Percentiles rank a stretch among this genome's conserved stretches.
Evolutionary conservation across 2,329 filamentous ascomycete species (phyloP).

Genomic region (Thelonectria olida): DNA sequence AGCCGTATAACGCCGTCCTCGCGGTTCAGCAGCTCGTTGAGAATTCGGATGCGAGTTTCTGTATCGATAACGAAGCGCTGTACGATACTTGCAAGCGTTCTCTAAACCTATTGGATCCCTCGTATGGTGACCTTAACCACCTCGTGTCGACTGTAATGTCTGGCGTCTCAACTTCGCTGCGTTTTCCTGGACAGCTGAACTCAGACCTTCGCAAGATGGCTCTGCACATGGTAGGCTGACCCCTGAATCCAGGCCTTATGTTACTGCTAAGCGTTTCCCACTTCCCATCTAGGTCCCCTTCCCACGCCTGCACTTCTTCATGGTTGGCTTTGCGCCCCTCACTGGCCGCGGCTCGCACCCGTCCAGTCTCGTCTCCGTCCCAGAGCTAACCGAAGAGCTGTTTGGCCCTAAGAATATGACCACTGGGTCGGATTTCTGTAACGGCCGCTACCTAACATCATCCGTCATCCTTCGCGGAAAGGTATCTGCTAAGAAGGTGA

Average conservation of each 20-base stretch:
- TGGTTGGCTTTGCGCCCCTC: slow-evolving; percentile 99
- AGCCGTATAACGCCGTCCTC: slow-evolving; percentile 99
- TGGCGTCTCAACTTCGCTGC: slow-evolving; percentile 96
- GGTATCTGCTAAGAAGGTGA: slow-evolving; percentile 99
- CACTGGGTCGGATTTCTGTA: slow-evolving; percentile 99
- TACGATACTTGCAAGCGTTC: slow-evolving; percentile 99
- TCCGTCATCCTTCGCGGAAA: slow-evolving; percentile 99
- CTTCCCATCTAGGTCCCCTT: no score
- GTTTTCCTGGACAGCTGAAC: slow-evolving; percentile 99
- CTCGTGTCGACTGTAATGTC: slow-evolving; percentile 99
- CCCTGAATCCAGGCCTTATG: no score
- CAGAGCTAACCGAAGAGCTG: slow-evolving; percentile 99
- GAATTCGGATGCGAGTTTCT: slow-evolving; percentile 99
- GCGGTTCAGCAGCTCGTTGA: slow-evolving; percentile 99
- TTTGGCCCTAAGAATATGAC: slow-evolving; percentile 99
- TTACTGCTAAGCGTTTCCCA: no score
- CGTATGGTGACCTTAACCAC: slow-evolving; percentile 99
- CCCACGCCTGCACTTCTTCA: slow-evolving; percentile 99
- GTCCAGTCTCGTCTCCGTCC: slow-evolving; percentile 97
- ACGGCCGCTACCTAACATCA: slow-evolving; percentile 99
- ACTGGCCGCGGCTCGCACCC: slow-evolving; percentile 86
- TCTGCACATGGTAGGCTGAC: slow-evolving; percentile 99
- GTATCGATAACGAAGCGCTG: slow-evolving; percentile 99
- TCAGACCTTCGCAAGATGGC: slow-evolving; percentile 99
- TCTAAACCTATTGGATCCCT: slow-evolving; percentile 97